Percentiles rank a stretch among this genome's conserved stretches.
These are phyloP conservation scores for Ciborinia camelliae DNA, from an alignment of 2,329 filamentous ascomycete genomes.

Conservation along the genomic window DNA sequence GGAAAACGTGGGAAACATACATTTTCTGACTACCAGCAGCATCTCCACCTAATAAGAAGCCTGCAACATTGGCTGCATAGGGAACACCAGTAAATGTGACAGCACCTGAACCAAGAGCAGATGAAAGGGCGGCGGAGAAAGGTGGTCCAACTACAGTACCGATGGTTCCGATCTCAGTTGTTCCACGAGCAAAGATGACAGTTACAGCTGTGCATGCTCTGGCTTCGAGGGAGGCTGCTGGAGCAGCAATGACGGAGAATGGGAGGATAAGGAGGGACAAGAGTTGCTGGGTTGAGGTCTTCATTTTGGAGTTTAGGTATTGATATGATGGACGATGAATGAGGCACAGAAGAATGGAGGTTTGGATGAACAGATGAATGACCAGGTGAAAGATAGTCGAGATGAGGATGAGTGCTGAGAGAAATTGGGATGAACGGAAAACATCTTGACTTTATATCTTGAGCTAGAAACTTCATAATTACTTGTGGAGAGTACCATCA, in stretches of 20 bases:
- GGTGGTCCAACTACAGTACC: slow-evolving; percentile 33
- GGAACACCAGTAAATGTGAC: slow-evolving; percentile 52
- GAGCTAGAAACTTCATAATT: not conserved
- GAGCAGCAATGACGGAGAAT: slow-evolving; percentile 1
- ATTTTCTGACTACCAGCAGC: slow-evolving; percentile 43
- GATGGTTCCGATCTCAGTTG: slow-evolving; percentile 27
- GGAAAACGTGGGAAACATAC: slow-evolving; percentile 23
- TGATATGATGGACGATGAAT: not conserved
- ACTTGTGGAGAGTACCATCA: not conserved
- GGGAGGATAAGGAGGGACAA: slow-evolving; percentile 14
- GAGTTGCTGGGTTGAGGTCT: slow-evolving; percentile 5
- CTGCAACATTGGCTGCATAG: slow-evolving; percentile 47
- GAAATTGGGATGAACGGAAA: not conserved
- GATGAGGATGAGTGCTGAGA: not conserved
- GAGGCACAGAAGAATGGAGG: not conserved
- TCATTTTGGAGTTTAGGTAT: slow-evolving; percentile 7
- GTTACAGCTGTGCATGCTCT: slow-evolving; percentile 28
- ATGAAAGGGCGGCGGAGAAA: slow-evolving; percentile 40
- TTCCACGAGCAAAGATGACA: slow-evolving; percentile 34
- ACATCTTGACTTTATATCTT: slow-evolving; percentile 7
- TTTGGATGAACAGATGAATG: not conserved
- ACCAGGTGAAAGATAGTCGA: not conserved
- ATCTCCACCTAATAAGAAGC: slow-evolving; percentile 48
- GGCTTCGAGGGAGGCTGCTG: slow-evolving; percentile 1
- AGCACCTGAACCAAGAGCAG: slow-evolving; percentile 39